phyloP scores from a whole-genome alignment of 495 filamentous ascomycete species.

The Talaromyces proteolyticus region DNA sequence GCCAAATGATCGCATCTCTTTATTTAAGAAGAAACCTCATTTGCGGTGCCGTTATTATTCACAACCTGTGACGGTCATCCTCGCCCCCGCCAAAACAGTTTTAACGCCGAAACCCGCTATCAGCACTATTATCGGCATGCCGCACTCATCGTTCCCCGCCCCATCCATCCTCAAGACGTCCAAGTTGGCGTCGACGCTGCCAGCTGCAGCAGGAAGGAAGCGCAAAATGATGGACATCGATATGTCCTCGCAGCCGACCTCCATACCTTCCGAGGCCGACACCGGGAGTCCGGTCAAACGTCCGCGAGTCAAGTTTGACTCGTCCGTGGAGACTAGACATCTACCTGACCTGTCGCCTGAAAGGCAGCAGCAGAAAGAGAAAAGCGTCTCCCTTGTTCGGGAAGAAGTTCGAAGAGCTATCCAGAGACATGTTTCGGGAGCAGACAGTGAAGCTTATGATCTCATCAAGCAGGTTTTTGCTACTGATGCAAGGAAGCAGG shows the following conservation, averaged over 20 bases:
- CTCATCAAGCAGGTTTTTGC: constrained; percentile 64
- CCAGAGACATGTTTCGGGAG: constrained; percentile 51
- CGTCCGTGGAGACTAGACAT: constrained; percentile 56
- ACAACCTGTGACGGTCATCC: constrained; percentile 33
- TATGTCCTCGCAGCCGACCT: constrained; percentile 19
- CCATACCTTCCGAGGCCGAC: constrained; percentile 28
- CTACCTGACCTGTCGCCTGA: constrained; percentile 5
- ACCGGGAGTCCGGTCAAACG: constrained; percentile 46
- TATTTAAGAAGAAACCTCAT: not conserved
- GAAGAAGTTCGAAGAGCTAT: constrained; percentile 71
- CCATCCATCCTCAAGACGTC: constrained; percentile 36
- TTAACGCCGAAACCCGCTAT: constrained; percentile 16
- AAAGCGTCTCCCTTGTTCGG: constrained; percentile 54
- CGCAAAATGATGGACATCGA: constrained; percentile 36
- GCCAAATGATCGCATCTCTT: not conserved
- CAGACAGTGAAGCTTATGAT: constrained; percentile 68
- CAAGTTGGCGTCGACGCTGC: constrained; percentile 12
- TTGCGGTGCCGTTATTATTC: not conserved
- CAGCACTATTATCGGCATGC: constrained; percentile 22
- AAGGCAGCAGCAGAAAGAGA: constrained; percentile 31
- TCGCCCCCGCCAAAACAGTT: constrained; percentile 30
- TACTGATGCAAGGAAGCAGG: constrained; percentile 34
- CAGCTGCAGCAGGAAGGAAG: constrained; percentile 20
- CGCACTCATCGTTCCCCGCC: constrained; percentile 26
- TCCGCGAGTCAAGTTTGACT: constrained; percentile 70